Conservation (phyloP, 306 rosid genomes). For the Neltuma alba region DNA sequence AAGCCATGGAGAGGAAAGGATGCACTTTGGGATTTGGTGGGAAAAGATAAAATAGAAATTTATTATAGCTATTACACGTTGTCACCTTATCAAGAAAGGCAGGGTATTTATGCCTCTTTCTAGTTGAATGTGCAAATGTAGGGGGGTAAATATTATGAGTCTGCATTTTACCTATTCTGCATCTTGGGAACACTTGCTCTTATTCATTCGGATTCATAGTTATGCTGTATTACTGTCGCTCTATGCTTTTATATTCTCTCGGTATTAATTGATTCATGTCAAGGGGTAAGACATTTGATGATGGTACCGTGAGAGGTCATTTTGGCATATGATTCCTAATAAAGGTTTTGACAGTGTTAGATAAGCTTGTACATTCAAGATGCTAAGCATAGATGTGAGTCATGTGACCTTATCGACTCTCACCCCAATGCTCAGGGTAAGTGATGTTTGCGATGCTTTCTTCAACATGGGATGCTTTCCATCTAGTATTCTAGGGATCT, state of each 20-base stretch:
- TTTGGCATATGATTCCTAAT: neutral
- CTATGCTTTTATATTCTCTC: neutral
- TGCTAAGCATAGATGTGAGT: neutral
- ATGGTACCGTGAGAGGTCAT: neutral
- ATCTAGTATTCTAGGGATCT: neutral
- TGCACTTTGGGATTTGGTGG: neutral
- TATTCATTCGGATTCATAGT: neutral
- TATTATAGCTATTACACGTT: too few species aligned
- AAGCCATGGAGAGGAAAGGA: neutral
- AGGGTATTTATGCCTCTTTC: neutral
- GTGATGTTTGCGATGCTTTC: neutral
- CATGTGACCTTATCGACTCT: too few species aligned
- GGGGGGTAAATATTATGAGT: neutral
- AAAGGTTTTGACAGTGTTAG: neutral
- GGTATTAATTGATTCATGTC: neutral
- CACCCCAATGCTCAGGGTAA: neutral
- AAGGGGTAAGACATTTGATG: neutral
- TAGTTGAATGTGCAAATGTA: neutral
- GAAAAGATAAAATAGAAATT: neutral
- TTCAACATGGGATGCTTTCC: neutral
- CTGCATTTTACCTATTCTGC: neutral
- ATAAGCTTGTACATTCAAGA: neutral
- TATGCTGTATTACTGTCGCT: neutral
- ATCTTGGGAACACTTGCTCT: neutral
- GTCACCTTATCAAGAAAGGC: neutral